Base-by-base conservation (phyloP, 306 rosid species). In the Spatholobus suberectus region DNA sequence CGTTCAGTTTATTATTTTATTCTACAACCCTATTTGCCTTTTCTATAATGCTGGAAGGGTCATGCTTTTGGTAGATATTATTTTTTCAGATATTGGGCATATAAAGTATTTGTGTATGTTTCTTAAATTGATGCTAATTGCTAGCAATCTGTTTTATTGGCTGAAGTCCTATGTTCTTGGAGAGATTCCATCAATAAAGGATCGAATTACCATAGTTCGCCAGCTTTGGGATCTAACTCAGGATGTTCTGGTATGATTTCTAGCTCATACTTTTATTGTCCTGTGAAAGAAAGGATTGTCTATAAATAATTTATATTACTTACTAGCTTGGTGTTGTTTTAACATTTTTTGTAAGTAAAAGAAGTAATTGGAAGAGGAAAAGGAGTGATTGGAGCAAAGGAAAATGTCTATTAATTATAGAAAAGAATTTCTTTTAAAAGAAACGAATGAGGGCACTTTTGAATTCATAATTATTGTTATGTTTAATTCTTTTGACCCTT, bases 141-240 rank as follows among this genome's bases (percentile, higher is more conserved):
- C 65, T 71, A 55, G 63, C 49, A 52, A 73, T 91, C 24, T 81
- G 59, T 40, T 83, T 88, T 59, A 54, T 86, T 82, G 89, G 80
- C 71, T 55, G 84, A 89, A 96, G 99, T 96, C 99, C 18, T 96
- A 96, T 84, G 98, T 94, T 29, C 94, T 94, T 40, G 99, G 99
- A 79, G 98, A 96, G 91, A 96, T 96, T 63, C 97, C 98, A 9
- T 96, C 96, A 15, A 75, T 84, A 75, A 84, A 92, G 89, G 99
- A 96, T 86, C 91, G 96, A 37, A 89, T 96, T 77, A 96, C 98
- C 78, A 67, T 86, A 51, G 93, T 94, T 77, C 97, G 99, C 78
- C 97, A 94, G 85, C 99, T 96, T 69, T 96, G 98, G 99, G 89
- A 88, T 88, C 95, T 93, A 68, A 92, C 99, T 4, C 77, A 0